phyloP scores from a whole-genome alignment of 495 filamentous ascomycete species.

The Penicillium roqueforti region DNA sequence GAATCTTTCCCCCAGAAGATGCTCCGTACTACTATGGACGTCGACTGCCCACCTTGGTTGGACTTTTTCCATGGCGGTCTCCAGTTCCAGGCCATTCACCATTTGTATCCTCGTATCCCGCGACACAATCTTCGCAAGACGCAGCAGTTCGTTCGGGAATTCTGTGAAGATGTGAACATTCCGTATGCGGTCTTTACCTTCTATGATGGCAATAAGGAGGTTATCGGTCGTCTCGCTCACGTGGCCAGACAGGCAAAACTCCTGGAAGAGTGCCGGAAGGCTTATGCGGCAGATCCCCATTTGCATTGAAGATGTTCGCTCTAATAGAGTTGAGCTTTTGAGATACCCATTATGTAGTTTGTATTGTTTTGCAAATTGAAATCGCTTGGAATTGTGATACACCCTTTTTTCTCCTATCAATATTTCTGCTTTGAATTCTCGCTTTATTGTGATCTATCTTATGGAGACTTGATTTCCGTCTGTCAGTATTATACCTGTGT shows the following conservation, averaged over 20 bases:
- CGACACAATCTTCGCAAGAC: conserved; percentile 78
- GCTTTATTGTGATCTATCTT: neutral
- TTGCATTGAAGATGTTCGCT: conserved; percentile 6
- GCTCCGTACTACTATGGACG: conserved; percentile 91
- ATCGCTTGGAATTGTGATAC: neutral
- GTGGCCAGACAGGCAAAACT: conserved; percentile 79
- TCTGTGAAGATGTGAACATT: conserved; percentile 78
- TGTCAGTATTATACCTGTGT: neutral
- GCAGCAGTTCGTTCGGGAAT: conserved; percentile 76
- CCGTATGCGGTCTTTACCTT: conserved; percentile 89
- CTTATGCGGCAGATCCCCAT: conserved; percentile 26
- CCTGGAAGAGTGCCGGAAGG: conserved; percentile 70
- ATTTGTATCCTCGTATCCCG: conserved; percentile 79
- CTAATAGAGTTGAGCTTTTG: neutral
- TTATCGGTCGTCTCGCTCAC: conserved; percentile 73
- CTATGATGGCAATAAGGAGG: conserved; percentile 75
- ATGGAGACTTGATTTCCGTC: too few relatives aligned
- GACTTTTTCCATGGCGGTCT: conserved; percentile 88
- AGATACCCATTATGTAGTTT: neutral
- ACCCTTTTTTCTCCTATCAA: neutral
- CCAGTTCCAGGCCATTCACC: conserved; percentile 88
- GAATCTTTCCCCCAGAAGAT: conserved; percentile 90
- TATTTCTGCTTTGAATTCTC: neutral
- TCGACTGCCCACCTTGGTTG: conserved; percentile 83
- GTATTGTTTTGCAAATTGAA: neutral